Evolutionary conservation across 2,329 filamentous ascomycete genomes (phyloP).

Genomic region (Pseudogymnoascus sp.): DNA sequence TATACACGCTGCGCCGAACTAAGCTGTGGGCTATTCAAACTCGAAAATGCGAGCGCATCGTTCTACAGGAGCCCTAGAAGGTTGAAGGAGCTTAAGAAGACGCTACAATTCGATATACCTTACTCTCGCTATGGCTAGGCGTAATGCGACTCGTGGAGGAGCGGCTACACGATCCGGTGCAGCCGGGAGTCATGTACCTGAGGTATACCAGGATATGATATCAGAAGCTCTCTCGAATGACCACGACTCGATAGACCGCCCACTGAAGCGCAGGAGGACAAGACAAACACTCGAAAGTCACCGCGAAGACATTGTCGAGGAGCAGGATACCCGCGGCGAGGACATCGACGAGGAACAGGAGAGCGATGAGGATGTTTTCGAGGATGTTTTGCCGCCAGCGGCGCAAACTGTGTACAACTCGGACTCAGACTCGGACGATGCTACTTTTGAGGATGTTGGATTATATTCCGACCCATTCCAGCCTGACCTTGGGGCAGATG

Average conservation of each 20-base stretch:
- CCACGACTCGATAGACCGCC: conserved; percentile 26
- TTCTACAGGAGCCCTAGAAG: not conserved
- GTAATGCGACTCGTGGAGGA: not conserved
- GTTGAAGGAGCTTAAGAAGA: not conserved
- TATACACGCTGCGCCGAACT: not conserved
- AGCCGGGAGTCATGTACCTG: conserved; percentile 26
- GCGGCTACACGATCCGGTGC: not conserved
- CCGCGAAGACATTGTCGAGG: conserved; percentile 12
- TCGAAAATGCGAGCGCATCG: not conserved
- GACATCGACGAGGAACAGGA: conserved; percentile 20
- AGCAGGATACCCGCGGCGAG: conserved; percentile 14
- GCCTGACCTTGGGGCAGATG: conserved; percentile 21
- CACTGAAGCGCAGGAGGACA: conserved; percentile 29
- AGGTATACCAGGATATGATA: conserved; percentile 39
- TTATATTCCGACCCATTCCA: conserved; percentile 16
- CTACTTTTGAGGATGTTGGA: conserved; percentile 13
- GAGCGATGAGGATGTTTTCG: conserved; percentile 20
- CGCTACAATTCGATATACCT: not conserved
- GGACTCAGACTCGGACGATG: conserved; percentile 2
- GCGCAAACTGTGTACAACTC: conserved; percentile 24
- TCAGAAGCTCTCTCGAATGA: conserved; percentile 31
- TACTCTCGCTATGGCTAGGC: not conserved
- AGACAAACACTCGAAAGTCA: conserved; percentile 14
- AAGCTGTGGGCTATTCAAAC: not conserved
- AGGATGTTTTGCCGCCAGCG: conserved; percentile 22